phyloP scores from a whole-genome alignment of 148 eudicot species.

The Mesembryanthemum crystallinum region DNA sequence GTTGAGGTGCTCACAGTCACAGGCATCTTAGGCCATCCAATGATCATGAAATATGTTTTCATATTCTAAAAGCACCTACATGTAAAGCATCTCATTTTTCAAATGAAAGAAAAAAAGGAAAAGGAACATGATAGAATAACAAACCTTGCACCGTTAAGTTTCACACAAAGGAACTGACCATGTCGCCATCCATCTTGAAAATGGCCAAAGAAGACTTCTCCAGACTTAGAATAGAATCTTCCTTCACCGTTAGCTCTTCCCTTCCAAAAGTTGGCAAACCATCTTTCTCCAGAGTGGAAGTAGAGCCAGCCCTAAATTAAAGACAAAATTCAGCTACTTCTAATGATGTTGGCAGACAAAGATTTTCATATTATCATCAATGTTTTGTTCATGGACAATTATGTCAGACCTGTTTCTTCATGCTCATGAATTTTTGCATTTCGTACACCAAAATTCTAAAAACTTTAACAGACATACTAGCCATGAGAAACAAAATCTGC shows the following conservation, averaged over 20 bases:
- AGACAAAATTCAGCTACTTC: background rate
- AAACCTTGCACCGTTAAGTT: slow-evolving; percentile 74
- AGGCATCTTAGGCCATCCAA: too few relatives aligned
- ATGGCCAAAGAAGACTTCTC: slow-evolving; percentile 84
- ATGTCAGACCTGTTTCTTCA: background rate
- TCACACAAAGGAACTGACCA: slow-evolving; percentile 78
- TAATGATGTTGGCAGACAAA: background rate
- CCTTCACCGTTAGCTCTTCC: slow-evolving; percentile 96
- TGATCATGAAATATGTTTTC: background rate
- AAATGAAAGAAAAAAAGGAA: background rate
- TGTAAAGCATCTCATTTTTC: background rate
- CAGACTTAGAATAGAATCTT: slow-evolving; percentile 79
- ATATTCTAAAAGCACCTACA: background rate
- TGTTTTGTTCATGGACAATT: background rate
- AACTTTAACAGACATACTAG: background rate
- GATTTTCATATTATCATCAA: too few relatives aligned
- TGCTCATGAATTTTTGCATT: background rate
- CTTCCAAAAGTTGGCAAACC: slow-evolving; percentile 98
- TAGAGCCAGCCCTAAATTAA: slow-evolving; percentile 81
- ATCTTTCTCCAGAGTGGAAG: slow-evolving; percentile 92
- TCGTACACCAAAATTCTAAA: background rate
- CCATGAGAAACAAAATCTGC: background rate
- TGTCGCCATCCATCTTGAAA: slow-evolving; percentile 91
- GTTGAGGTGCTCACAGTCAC: background rate
- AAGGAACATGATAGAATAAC: background rate